Evolutionary conservation across 371 early-diverging fungal genomes (phyloP).

Genomic region (Encephalitozoon cuniculi): DNA sequence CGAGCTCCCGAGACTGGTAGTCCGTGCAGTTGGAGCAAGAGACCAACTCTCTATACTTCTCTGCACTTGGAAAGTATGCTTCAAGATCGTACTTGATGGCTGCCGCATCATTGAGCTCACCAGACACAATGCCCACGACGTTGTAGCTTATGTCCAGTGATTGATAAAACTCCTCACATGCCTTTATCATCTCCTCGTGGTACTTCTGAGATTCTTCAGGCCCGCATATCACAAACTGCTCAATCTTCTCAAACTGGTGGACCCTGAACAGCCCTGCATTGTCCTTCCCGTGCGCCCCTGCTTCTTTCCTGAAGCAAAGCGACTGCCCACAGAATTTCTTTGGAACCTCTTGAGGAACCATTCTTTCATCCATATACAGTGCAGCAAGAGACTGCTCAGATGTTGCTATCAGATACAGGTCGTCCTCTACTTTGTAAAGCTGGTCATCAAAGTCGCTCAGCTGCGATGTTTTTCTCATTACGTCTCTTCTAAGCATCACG

Average conservation of each 20-base stretch:
- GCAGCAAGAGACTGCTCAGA: conserved; percentile 97
- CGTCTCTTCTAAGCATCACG: conserved; percentile 88
- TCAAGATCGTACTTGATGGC: conserved; percentile 98
- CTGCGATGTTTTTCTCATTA: conserved; percentile 96
- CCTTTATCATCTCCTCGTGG: conserved; percentile 87
- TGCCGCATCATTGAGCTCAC: conserved; percentile 96
- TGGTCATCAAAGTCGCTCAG: conserved; percentile 96
- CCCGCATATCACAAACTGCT: conserved; percentile 90
- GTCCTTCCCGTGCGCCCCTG: conserved; percentile 96
- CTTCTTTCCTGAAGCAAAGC: conserved; percentile 99
- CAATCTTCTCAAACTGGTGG: conserved; percentile 99
- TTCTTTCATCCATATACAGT: conserved; percentile 82
- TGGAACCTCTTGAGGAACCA: conserved; percentile 43
- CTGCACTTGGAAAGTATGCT: conserved; percentile 90
- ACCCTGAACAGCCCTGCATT: conserved; percentile 98
- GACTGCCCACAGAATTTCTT: conserved; percentile 81
- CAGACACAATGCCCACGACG: conserved; percentile 86
- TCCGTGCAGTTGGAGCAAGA: conserved; percentile 99
- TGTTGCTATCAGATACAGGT: conserved; percentile 96
- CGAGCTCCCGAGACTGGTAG: conserved; percentile 82
- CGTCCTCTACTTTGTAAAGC: conserved; percentile 84
- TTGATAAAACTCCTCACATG: conserved; percentile 89
- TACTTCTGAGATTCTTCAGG: conserved; percentile 91
- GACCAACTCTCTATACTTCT: conserved; percentile 92
- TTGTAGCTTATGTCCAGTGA: conserved; percentile 76